Percentiles rank a stretch among this genome's conserved stretches.
Conservation (phyloP, 352 stramenopile genomes). For the Elongisporangium prolatum region DNA sequence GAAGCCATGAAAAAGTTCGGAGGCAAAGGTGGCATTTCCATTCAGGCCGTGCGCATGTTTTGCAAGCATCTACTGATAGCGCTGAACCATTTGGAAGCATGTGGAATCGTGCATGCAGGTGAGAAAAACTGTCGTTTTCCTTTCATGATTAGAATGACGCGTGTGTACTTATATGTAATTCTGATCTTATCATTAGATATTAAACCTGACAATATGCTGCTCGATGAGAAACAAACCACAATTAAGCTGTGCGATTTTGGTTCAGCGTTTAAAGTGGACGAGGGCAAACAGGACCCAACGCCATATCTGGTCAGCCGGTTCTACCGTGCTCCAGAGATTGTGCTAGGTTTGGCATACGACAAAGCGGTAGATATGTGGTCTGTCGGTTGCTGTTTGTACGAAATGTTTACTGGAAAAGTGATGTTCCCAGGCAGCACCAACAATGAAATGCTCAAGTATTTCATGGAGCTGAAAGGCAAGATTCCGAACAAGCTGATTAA, state of each 20-base stretch:
- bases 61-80: conserved; percentile 77
- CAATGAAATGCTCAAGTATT: conserved; percentile 96
- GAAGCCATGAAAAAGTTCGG: conserved; percentile 90
- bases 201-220: conserved; percentile 97
- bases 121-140: conserved; percentile 5
- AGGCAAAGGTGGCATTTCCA: conserved; percentile 76
- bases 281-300: conserved; percentile 92
- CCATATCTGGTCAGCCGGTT: conserved; percentile 99
- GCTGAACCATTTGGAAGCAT: conserved; percentile 67
- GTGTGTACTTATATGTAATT: not conserved
- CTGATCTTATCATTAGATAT: conserved; percentile 71
- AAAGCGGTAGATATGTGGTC: conserved; percentile 98
- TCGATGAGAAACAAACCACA: conserved; percentile 93
- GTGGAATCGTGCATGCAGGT: conserved; percentile 92
- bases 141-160: not conserved
- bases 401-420: conserved; percentile 97
- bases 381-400: conserved; percentile 94
- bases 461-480: conserved; percentile 95
- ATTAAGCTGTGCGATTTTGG: conserved; percentile 98
- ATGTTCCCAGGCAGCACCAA: conserved; percentile 97
- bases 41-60: conserved; percentile 83
- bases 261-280: conserved; percentile 91
- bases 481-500: conserved; percentile 84
- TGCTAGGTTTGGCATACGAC: conserved; percentile 90
- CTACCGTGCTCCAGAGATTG: conserved; percentile 96